phyloP scores from a whole-genome alignment of 345 rosid species.

The Brassica nigra region DNA sequence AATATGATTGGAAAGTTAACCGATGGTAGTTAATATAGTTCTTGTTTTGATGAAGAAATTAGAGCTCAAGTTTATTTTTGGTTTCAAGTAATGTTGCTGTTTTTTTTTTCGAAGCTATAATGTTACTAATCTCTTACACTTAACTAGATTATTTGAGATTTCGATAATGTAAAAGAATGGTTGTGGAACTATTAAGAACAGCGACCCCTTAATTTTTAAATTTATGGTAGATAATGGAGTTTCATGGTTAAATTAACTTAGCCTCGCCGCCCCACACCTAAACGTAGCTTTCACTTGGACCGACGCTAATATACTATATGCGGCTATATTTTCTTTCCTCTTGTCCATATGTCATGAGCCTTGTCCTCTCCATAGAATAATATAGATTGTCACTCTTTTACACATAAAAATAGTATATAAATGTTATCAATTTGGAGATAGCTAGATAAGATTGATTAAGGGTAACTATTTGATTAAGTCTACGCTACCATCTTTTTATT shows the following conservation, averaged over 20 bases:
- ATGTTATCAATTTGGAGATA: constrained; percentile 24
- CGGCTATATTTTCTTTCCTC: constrained; percentile 14
- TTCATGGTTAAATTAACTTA: constrained; percentile 23
- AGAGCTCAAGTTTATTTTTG: background rate
- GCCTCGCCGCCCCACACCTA: constrained; percentile 50
- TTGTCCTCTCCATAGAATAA: constrained; percentile 34
- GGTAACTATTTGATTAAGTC: background rate
- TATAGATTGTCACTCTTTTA: constrained; percentile 37
- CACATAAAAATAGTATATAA: background rate
- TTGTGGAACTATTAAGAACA: constrained; percentile 19
- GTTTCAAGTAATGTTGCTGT: background rate
- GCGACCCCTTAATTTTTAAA: constrained; percentile 28
- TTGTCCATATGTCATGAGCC: constrained; percentile 41
- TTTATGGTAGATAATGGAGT: constrained; percentile 38
- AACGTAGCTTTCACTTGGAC: constrained; percentile 38
- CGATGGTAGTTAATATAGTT: background rate
- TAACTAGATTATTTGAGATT: background rate
- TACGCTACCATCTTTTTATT: background rate
- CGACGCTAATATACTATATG: constrained; percentile 30
- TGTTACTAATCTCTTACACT: background rate
- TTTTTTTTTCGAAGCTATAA: too few relatives aligned
- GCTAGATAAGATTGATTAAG: background rate
- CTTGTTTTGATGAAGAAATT: background rate
- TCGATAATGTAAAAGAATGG: constrained; percentile 19
- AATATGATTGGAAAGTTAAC: background rate